Conservation (phyloP, 1,139 yeast species). For the Barnettozyma hawaiiensis region DNA sequence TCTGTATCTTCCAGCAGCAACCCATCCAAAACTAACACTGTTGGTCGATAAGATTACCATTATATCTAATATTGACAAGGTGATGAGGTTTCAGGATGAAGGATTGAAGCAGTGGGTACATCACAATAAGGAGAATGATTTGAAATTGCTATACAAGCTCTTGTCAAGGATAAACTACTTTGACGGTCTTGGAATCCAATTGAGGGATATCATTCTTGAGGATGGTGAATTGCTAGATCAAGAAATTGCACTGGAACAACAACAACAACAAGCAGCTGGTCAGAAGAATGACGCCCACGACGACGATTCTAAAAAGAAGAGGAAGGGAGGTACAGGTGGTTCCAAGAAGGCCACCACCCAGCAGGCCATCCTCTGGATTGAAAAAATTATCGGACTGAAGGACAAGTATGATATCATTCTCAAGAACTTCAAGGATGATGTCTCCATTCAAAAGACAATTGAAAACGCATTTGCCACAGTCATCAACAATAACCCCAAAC, state of each 20-base stretch:
- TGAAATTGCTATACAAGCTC: constrained; percentile 45
- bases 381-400: constrained; percentile 49
- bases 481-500: constrained; percentile 51
- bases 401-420: constrained; percentile 47
- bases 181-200: constrained; percentile 43
- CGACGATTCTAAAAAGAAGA: constrained; percentile 10
- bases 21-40: constrained; percentile 48
- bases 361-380: constrained; percentile 66
- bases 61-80: constrained; percentile 50
- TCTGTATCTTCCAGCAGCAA: constrained; percentile 48
- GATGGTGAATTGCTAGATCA: constrained; percentile 33
- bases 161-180: constrained; percentile 50
- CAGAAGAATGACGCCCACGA: constrained; percentile 8
- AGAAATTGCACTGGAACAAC: constrained; percentile 23
- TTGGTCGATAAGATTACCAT: constrained; percentile 61
- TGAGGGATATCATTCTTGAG: constrained; percentile 43
- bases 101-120: constrained; percentile 57
- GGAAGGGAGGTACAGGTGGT: constrained; percentile 6
- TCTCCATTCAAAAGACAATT: constrained; percentile 47
- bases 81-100: constrained; percentile 43
- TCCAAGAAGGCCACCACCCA: constrained; percentile 34
- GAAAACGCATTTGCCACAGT: constrained; percentile 59
- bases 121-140: constrained; percentile 34
- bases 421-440: constrained; percentile 42
- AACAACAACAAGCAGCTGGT: no score